Evolutionary conservation across 2,329 filamentous ascomycete genomes (phyloP).

Genomic region (Neonectria neomacrospora): DNA sequence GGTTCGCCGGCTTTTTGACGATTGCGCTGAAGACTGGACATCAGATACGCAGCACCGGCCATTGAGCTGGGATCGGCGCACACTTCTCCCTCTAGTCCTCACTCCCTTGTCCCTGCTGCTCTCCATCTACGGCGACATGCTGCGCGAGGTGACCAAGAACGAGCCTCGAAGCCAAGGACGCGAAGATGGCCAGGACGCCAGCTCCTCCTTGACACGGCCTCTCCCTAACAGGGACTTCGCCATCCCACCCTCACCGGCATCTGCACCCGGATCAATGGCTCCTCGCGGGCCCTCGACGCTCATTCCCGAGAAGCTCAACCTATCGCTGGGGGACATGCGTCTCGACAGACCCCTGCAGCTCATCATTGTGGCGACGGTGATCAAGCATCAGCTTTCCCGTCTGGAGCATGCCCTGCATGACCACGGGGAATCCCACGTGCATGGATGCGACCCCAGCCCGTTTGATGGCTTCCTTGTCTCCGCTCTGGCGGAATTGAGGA

Average conservation of each 20-base stretch:
- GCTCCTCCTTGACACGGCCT: too few relatives aligned
- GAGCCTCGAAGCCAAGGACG: neutral
- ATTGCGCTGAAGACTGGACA: neutral
- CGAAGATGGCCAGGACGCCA: too few relatives aligned
- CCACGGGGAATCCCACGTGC: neutral
- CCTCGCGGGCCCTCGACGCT: neutral
- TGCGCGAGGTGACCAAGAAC: neutral
- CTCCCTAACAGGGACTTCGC: neutral
- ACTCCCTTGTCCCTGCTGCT: neutral
- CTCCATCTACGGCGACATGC: neutral
- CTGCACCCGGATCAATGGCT: neutral
- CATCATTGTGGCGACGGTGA: neutral
- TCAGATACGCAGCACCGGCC: neutral
- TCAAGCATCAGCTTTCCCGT: neutral
- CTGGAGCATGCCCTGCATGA: neutral
- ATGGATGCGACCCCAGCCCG: neutral
- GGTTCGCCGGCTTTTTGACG: neutral
- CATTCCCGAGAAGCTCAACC: neutral
- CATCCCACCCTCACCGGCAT: neutral
- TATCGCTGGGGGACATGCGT: neutral
- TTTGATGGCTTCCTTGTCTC: neutral
- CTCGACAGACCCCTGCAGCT: neutral
- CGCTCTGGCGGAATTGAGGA: neutral
- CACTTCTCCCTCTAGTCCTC: neutral
- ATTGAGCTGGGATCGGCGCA: neutral